Evolutionary conservation across 768 basidiomycete genomes (phyloP).

Genomic region (Aureoboletus auriporus): DNA sequence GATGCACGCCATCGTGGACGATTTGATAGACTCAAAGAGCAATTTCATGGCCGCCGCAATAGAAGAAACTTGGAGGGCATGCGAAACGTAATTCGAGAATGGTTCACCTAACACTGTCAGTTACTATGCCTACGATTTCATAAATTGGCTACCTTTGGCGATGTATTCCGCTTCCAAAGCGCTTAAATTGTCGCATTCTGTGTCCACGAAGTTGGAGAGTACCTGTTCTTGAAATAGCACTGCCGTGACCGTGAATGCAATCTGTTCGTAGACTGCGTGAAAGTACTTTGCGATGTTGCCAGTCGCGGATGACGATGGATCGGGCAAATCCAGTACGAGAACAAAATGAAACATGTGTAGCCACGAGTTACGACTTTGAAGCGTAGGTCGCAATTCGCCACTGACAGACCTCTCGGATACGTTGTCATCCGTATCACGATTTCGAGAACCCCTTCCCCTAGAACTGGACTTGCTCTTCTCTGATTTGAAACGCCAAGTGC

Average conservation of each 20-base stretch:
- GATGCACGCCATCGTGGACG: constrained; percentile 71
- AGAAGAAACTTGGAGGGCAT: constrained; percentile 62
- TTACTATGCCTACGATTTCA: constrained; percentile 1
- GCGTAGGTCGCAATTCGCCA: constrained; percentile 29
- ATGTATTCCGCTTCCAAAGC: constrained; percentile 68
- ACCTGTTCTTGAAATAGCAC: constrained; percentile 92
- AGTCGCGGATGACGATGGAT: constrained; percentile 80
- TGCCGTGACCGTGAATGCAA: constrained; percentile 87
- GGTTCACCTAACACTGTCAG: constrained; percentile 45
- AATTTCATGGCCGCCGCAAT: constrained; percentile 77
- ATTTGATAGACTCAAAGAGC: constrained; percentile 76
- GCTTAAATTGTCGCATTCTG: constrained; percentile 69
- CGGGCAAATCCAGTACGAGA: constrained; percentile 83
- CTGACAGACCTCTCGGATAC: constrained; percentile 31
- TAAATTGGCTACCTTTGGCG: constrained; percentile 56
- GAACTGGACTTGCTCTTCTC: constrained; percentile 50
- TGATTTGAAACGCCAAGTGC: constrained; percentile 70
- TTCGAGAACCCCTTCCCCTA: constrained; percentile 55
- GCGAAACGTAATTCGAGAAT: constrained; percentile 50
- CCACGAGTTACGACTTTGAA: constrained; percentile 40
- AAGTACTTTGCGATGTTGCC: constrained; percentile 77
- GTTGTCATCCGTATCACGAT: constrained; percentile 35
- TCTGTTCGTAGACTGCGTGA: constrained; percentile 84
- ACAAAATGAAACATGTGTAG: constrained; percentile 82
- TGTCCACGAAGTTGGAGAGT: constrained; percentile 78